phyloP scores from a whole-genome alignment of 108 stramenopile genomes.

The Discostella pseudostelligera region DNA sequence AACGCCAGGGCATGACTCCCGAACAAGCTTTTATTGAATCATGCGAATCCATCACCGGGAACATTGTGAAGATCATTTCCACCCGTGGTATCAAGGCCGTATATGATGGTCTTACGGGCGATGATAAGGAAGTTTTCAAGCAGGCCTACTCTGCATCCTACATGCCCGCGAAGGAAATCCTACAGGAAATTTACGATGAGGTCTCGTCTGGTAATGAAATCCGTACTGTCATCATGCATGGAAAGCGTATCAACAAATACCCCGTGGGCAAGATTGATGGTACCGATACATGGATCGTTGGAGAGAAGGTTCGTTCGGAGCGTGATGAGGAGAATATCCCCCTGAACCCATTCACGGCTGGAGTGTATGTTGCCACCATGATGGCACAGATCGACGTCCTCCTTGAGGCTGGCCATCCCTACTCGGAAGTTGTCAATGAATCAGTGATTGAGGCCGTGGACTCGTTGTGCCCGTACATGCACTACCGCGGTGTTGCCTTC shows the following conservation, averaged over 20 bases:
- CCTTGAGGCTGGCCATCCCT: conserved; percentile 93
- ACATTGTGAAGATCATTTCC: conserved; percentile 95
- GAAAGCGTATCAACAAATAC: conserved; percentile 85
- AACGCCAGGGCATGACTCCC: conserved; percentile 93
- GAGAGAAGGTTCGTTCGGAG: conserved; percentile 92
- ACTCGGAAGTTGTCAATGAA: conserved; percentile 99
- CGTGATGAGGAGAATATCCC: conserved; percentile 97
- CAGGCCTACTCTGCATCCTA: conserved; percentile 95
- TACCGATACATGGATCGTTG: conserved; percentile 95
- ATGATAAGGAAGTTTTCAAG: conserved; percentile 92
- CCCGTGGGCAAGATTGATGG: conserved; percentile 98
- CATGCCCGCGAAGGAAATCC: conserved; percentile 95
- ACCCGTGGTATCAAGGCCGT: conserved; percentile 95
- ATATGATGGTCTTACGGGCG: conserved; percentile 81
- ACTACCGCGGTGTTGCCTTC: conserved; percentile 97
- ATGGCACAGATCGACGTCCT: conserved; percentile 99
- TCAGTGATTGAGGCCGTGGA: conserved; percentile 99
- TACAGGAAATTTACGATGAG: conserved; percentile 99
- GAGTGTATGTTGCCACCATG: conserved; percentile 98
- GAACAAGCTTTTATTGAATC: conserved; percentile 95
- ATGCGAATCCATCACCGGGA: conserved; percentile 95
- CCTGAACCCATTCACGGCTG: conserved; percentile 97
- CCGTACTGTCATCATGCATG: conserved; percentile 97
- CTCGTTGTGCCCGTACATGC: conserved; percentile 98
- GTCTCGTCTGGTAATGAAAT: conserved; percentile 97